These are phyloP conservation scores for Astragalus membranaceus DNA, from an alignment of 306 rosid species.

Conservation along the genomic window DNA sequence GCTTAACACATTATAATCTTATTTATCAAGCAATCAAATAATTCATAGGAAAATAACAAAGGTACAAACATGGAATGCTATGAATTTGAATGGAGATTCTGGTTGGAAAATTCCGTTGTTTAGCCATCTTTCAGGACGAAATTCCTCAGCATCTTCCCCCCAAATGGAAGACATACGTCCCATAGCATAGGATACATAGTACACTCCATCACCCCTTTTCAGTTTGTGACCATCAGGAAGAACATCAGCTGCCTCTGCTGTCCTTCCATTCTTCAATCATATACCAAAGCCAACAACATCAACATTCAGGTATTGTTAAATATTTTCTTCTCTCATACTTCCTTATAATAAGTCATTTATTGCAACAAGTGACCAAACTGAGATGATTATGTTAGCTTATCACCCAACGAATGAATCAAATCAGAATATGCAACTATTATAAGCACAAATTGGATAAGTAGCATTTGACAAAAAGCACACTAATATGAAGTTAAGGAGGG, in stretches of 20 bases:
- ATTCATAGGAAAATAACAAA: not conserved
- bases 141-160: constrained; percentile 66
- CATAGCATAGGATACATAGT: constrained; percentile 61
- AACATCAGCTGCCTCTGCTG: constrained; percentile 38
- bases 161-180: constrained; percentile 71
- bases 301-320: too few relatives aligned
- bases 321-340: too few relatives aligned
- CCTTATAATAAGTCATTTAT: too few relatives aligned
- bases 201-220: constrained; percentile 56
- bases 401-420: too few relatives aligned
- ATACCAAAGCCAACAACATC: not conserved
- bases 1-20: not conserved
- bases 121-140: constrained; percentile 74
- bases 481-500: not conserved
- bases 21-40: not conserved
- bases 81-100: constrained; percentile 69
- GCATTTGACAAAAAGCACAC: not conserved
- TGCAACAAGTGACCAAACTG: too few relatives aligned
- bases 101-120: constrained; percentile 46
- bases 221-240: constrained; percentile 73
- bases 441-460: not conserved
- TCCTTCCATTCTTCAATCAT: constrained; percentile 52
- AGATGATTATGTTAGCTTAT: too few relatives aligned
- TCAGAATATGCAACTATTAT: too few relatives aligned
- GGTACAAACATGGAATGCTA: constrained; percentile 68